phyloP scores from a whole-genome alignment of 2,329 filamentous ascomycete genomes.

The Phaeosphaeria sp. region DNA sequence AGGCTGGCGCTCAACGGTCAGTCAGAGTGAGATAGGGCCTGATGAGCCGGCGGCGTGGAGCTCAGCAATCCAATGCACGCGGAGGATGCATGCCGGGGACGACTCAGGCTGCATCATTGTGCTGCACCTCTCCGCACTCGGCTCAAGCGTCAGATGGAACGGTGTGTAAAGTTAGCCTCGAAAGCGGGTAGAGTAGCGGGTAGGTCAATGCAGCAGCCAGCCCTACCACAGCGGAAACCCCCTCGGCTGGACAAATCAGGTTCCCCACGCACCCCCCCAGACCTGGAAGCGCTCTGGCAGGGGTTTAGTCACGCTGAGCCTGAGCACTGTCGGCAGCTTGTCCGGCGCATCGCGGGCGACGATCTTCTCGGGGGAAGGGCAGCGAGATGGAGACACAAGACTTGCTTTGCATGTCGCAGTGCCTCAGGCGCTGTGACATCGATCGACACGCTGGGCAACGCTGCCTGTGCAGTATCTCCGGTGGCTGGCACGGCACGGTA shows the following conservation, averaged over 20 bases:
- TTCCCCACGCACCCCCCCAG: constrained; percentile 16
- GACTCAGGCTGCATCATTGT: constrained; percentile 20
- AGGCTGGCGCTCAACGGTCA: constrained; percentile 20
- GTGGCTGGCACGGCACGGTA: constrained; percentile 15
- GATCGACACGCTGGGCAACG: constrained; percentile 14
- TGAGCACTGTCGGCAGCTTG: constrained; percentile 1
- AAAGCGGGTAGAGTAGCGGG: constrained; percentile 17
- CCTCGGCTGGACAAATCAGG: constrained; percentile 8
- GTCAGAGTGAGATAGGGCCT: constrained; percentile 17
- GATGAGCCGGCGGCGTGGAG: not conserved
- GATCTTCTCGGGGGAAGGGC: constrained; percentile 4
- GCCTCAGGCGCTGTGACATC: constrained; percentile 8
- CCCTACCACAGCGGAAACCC: constrained; percentile 25
- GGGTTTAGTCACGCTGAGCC: constrained; percentile 9
- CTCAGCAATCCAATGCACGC: not conserved
- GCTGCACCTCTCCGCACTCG: constrained; percentile 22
- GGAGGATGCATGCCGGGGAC: constrained; percentile 14
- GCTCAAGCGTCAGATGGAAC: constrained; percentile 20
- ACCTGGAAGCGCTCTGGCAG: constrained; percentile 12
- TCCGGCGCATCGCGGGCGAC: not conserved
- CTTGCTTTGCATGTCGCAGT: not conserved
- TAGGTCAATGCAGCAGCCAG: constrained; percentile 20
- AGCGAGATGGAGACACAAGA: not conserved
- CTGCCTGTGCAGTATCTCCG: constrained; percentile 20
- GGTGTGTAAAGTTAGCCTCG: constrained; percentile 15